These are phyloP conservation scores for Ganoderma multipileum DNA, from an alignment of 1,284 basidiomycete genomes.

Conservation along the genomic window DNA sequence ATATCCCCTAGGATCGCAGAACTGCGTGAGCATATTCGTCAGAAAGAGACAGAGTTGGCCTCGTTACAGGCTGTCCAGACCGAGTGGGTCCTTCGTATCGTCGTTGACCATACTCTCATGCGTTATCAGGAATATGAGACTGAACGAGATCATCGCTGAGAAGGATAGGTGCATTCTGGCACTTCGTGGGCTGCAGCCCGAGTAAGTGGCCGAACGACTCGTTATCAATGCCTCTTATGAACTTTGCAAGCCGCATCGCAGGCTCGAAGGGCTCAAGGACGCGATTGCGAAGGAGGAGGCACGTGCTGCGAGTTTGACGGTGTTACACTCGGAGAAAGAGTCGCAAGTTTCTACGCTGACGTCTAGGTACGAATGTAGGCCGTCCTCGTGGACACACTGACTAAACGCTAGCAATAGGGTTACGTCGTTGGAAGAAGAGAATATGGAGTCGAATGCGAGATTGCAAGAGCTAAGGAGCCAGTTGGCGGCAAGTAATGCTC, in stretches of 20 bases:
- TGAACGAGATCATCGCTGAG: constrained; percentile 21
- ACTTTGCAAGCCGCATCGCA: constrained; percentile 1
- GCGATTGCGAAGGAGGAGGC: constrained; percentile 10
- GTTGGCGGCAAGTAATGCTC: constrained; percentile 36
- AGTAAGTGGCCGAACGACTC: constrained; percentile 15
- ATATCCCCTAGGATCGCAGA: constrained; percentile 21
- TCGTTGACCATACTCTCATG: neutral
- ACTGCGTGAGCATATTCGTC: constrained; percentile 20
- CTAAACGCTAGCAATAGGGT: constrained; percentile 30
- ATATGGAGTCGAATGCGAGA: constrained; percentile 27
- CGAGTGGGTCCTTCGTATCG: constrained; percentile 24
- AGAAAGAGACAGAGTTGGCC: constrained; percentile 33
- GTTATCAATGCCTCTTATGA: neutral
- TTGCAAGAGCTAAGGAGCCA: constrained; percentile 39
- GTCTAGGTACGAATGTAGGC: constrained; percentile 2
- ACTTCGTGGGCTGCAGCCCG: constrained; percentile 19
- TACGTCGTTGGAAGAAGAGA: constrained; percentile 30
- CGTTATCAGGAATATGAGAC: constrained; percentile 10
- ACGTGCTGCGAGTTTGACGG: constrained; percentile 11
- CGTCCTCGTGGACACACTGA: neutral
- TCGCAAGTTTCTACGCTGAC: constrained; percentile 12
- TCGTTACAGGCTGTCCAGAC: constrained; percentile 19
- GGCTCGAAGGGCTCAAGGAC: constrained; percentile 9
- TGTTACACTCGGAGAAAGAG: constrained; percentile 13
- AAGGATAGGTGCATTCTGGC: constrained; percentile 23